Percentiles rank a stretch among this genome's conserved stretches.
Evolutionary conservation across 495 filamentous ascomycete species (phyloP).

Genomic region (Hyaloscypha bicolor): DNA sequence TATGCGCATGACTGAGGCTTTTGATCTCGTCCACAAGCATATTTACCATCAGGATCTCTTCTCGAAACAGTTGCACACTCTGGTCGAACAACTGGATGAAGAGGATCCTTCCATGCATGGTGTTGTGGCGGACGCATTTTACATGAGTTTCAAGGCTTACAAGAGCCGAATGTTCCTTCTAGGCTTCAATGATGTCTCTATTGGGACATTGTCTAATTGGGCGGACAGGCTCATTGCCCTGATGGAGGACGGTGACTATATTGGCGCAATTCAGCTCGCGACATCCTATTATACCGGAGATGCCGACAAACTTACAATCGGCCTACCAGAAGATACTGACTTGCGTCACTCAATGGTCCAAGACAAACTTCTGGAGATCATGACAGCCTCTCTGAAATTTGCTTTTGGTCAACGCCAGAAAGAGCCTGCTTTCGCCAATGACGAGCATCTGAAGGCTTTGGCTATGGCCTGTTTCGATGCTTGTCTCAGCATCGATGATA

Average conservation of each 20-base stretch:
- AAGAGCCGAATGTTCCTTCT: slow-evolving; percentile 92
- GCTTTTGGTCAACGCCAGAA: slow-evolving; percentile 68
- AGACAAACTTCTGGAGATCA: slow-evolving; percentile 91
- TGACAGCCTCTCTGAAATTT: slow-evolving; percentile 89
- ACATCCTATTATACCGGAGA: slow-evolving; percentile 90
- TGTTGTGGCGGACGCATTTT: slow-evolving; percentile 94
- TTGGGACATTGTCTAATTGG: slow-evolving; percentile 95
- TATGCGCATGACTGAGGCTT: slow-evolving; percentile 89
- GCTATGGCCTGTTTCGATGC: slow-evolving; percentile 81
- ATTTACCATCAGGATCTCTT: slow-evolving; percentile 92
- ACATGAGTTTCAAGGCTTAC: slow-evolving; percentile 95
- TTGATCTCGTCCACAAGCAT: slow-evolving; percentile 88
- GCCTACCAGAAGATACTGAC: slow-evolving; percentile 81
- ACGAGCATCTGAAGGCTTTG: slow-evolving; percentile 70
- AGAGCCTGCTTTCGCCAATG: slow-evolving; percentile 51
- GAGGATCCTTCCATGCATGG: slow-evolving; percentile 90
- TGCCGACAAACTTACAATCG: slow-evolving; percentile 88
- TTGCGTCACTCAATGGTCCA: slow-evolving; percentile 79
- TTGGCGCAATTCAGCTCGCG: slow-evolving; percentile 85
- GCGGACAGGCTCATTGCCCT: slow-evolving; percentile 94
- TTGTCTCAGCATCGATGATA: slow-evolving; percentile 72
- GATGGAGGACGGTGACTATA: slow-evolving; percentile 94
- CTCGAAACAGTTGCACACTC: slow-evolving; percentile 73
- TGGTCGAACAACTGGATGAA: slow-evolving; percentile 89
- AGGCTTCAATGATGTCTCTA: slow-evolving; percentile 84